Percentiles rank a stretch among this genome's conserved stretches.
These are phyloP conservation scores for Sungouiozyma ichnusensis DNA, from an alignment of 805 yeast genomes.

Conservation along the genomic window DNA sequence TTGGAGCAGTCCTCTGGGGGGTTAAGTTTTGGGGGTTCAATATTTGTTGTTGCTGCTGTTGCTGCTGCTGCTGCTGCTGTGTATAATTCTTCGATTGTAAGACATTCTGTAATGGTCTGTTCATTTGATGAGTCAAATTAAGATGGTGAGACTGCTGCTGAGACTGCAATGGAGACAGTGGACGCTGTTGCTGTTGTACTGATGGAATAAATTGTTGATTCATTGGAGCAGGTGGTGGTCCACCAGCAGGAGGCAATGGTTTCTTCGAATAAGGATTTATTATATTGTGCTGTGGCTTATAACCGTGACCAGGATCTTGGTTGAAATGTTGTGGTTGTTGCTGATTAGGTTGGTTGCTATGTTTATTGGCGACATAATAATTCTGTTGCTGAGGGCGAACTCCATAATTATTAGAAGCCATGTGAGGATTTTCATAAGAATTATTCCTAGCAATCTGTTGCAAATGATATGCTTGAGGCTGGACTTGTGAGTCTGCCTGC, in stretches of 20 bases:
- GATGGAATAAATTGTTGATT: neutral
- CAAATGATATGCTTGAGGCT: constrained; percentile 21
- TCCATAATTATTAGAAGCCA: constrained; percentile 1
- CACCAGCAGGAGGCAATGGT: neutral
- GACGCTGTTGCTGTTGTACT: constrained; percentile 1
- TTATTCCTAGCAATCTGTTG: constrained; percentile 6
- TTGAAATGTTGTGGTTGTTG: constrained; percentile 7
- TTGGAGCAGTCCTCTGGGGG: constrained; percentile 20
- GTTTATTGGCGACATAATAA: constrained; percentile 7
- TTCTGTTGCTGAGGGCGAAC: constrained; percentile 4
- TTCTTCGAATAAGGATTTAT: constrained; percentile 16
- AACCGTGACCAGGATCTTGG: constrained; percentile 4
- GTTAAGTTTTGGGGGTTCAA: constrained; percentile 8
- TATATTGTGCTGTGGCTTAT: constrained; percentile 19
- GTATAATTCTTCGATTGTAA: no score
- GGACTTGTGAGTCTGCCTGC: constrained; percentile 5
- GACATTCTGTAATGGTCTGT: neutral
- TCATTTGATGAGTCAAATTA: neutral
- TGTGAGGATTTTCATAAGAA: neutral
- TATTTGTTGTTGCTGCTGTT: neutral
- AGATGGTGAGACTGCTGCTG: neutral
- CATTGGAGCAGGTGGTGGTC: constrained; percentile 3
- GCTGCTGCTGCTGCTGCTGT: neutral
- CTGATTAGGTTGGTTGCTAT: constrained; percentile 8
- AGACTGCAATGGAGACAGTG: neutral